A percentile compares a stretch with the other conserved stretches of the same genome.
Evolutionary conservation across 2,329 filamentous ascomycete species (phyloP).

Genomic region (Fonsecaea nubica): DNA sequence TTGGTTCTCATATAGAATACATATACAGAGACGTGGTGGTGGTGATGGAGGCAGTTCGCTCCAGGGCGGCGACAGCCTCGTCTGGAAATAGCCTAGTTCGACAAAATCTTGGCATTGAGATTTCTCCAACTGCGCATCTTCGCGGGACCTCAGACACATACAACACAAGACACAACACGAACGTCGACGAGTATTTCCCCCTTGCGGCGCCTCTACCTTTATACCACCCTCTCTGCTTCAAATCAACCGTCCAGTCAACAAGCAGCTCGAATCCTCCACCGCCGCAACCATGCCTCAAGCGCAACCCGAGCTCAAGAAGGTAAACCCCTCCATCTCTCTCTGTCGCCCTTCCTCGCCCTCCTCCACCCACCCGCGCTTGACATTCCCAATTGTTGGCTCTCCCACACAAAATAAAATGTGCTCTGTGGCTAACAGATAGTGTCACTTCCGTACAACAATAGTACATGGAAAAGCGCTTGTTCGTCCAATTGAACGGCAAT

Average conservation of each 20-base stretch:
- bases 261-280: not conserved
- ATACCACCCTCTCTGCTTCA: not conserved
- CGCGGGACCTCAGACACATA: not conserved
- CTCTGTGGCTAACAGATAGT: not conserved
- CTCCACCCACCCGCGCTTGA: not conserved
- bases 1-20: no score
- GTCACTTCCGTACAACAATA: constrained; percentile 49
- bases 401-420: not conserved
- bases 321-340: constrained; percentile 45
- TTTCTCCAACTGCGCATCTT: constrained; percentile 1
- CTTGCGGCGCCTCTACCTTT: not conserved
- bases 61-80: not conserved
- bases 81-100: not conserved
- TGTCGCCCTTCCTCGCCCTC: constrained; percentile 32
- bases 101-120: not conserved
- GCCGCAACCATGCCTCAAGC: constrained; percentile 81
- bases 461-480: constrained; percentile 99
- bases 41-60: not conserved
- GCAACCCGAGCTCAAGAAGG: constrained; percentile 99
- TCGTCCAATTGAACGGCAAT: constrained; percentile 96
- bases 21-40: no score
- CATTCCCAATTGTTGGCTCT: not conserved
- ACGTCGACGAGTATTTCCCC: not conserved
- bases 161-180: no score
- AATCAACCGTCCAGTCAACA: not conserved